Evolutionary conservation across 345 rosid genomes (phyloP), one percentile per base, ranked within the genome.

Genomic region (Raphanus sativus): DNA sequence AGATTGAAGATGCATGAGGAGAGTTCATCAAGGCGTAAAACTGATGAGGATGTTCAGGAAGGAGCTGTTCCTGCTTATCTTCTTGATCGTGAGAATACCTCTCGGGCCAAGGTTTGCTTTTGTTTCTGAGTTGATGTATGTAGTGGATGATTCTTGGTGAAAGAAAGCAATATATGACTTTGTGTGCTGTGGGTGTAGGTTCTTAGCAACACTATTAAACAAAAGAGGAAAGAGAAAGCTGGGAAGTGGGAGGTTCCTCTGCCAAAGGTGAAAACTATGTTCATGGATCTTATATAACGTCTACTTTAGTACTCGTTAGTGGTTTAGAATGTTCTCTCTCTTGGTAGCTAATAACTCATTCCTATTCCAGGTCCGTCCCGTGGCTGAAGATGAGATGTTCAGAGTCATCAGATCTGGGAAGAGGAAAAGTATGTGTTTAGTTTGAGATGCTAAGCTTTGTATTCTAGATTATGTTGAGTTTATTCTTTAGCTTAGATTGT

Each of bases 351-450:
- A 75, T 61, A 68, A 12, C 26, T 16, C 0, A 5, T 61, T 74
- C 28, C 56, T 45, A 55, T 65, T 86, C 32, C 84, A 95, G 98
- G 98, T 92, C 13, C 90, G 99, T 83, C 99, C 97, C 11, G 96
- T 95, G 10, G 99, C 99, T 13, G 99, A 95, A 82, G 99, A 95
- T 81, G 99, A 94, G 77, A 92, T 94, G 98, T 92, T 94, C 72
- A 90, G 89, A 87, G 98, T 94, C 68, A 60, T 94, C 74, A 84
- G 98, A 69, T 59, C 98, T 28, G 99, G 99, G 16, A 94, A 94
- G 81, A 69, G 98, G 40, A 94, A 86, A 77, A 90, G 98, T 94
- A 83, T 82, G 92, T 88, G 28, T 33, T 71, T 59, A 4, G 2
- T 71, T 65, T 64, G 8, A 8, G 12, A 29, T 56, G 0, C 4